Evolutionary conservation across 2,329 filamentous ascomycete genomes (phyloP), one percentile per base, ranked within the genome.

Genomic region (Chaetomium globosum): DNA sequence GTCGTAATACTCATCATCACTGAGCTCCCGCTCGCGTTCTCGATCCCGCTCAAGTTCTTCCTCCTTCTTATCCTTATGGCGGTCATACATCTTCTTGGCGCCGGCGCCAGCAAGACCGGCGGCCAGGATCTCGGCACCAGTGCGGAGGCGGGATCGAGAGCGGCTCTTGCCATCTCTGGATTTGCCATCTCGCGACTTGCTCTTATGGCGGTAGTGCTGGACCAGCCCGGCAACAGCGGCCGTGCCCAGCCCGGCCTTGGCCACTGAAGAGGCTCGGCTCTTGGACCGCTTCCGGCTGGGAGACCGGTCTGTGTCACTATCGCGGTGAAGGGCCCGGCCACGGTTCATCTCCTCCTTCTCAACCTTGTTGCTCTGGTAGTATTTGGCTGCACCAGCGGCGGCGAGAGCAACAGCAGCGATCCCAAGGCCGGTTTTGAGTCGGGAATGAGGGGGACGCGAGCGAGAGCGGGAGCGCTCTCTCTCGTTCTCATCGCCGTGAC

Each of bases 311-410:
- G 77, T 79, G 51, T 74, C 72, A 46, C 77, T 76, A 61, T 76
- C 76, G 46, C 76, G 74, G 48, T 83, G 80, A 36, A 83, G 80
- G 70, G 82, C 83, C 53, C 86, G 83, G 10, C 87, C 87, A 58
- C 87, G 83, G 30, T 72, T 77, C 16, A 80, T 74, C 70, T 88
- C 86, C 68, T 87, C 86, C 71, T 83, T 85, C 53, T 88, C 84
- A 53, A 83, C 75, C 72, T 85, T 87, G 75, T 81, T 84, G 70
- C 83, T 81, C 68, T 87, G 83, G 73, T 85, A 83, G 71, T 87
- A 88, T 73, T 88, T 88, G 67, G 85, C 82, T 5, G 86, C 86
- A n/a, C 86, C 87, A 3, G 86, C 86, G 23, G 87, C 84, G 8
- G 86, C 87, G 28, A 89, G 79, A 19, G 86, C 86, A 26, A 87